Base-by-base conservation (phyloP, 176 grass and related monocot genomes). In the Oryza punctata region DNA sequence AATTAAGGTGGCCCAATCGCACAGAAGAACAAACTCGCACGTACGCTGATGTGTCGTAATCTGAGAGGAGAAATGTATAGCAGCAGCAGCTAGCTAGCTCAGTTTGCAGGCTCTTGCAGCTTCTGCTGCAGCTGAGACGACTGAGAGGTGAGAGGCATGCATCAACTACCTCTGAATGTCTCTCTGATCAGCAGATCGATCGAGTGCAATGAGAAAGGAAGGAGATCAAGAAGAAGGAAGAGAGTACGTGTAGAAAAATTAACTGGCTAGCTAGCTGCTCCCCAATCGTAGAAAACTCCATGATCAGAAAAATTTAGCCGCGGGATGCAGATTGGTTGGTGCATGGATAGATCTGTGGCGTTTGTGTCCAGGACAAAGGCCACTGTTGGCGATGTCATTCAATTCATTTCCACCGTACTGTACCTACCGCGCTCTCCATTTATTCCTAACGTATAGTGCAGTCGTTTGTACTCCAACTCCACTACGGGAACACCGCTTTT, bases 261-360 rank as follows among this genome's bases (percentile, higher is more conserved):
- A 7, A 54, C 49, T 54, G 16, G 32, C 32, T 33, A 33, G 4
- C 16, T 54, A 45, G 45, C 45, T 54, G 5, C 49, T 35, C 5
- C 33, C 6, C 33, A 5, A 35, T 38, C 37, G 37, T 38, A 38
- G 37, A 38, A 38, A 38, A 38, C 37, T 38, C 37, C 37, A 38
- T 38, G 32, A 38, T 38, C 37, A 38, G 37, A 38, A 38, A 38
- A 38, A 7, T 38, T 38, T 38, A 38, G 37, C 37, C 37, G 37
- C 37, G 37, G 7, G 37, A 32, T 32, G 32, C 32, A 32, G 32
- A 32, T 32, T 32, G 32, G 1, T 64, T 2, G 60, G 4, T 67
- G 41, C 9, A n/a, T 15, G 43, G 43, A 69, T 81, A 60, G 67
- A 72, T 61, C 52, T 19, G 45, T 47, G 80, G 69, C 15, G 69